Evolutionary conservation across 139 green algal species (phyloP).

Genomic region (Ettlia oleoabundans): DNA sequence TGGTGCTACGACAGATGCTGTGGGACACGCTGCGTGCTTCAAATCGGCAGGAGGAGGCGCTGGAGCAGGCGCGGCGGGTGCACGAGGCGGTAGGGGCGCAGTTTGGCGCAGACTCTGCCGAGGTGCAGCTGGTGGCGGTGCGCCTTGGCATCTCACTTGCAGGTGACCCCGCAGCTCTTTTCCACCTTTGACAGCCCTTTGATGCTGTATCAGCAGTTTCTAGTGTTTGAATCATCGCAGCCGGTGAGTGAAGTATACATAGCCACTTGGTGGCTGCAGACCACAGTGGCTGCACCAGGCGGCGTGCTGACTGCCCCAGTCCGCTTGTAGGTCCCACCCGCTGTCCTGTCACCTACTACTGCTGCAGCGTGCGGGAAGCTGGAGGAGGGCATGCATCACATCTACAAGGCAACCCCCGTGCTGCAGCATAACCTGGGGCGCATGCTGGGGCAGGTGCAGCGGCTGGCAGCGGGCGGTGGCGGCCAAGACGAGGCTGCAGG

Average conservation of each 20-base stretch:
- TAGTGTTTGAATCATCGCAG: too few relatives aligned
- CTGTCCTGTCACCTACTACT: too few relatives aligned
- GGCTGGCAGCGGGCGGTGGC: not conserved
- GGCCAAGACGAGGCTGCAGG: not conserved
- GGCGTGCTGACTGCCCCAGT: too few relatives aligned
- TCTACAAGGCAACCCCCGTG: not conserved
- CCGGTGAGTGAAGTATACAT: too few relatives aligned
- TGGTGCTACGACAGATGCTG: conserved; percentile 24
- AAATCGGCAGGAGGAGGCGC: conserved; percentile 3
- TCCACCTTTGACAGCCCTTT: too few relatives aligned
- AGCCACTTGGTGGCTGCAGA: too few relatives aligned
- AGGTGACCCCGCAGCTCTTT: too few relatives aligned
- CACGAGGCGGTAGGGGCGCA: not conserved
- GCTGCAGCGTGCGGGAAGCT: not conserved
- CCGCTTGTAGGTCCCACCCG: too few relatives aligned
- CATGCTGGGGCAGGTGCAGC: not conserved
- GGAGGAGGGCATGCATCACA: not conserved
- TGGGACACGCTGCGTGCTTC: conserved; percentile 1
- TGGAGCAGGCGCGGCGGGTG: not conserved
- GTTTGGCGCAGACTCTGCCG: not conserved
- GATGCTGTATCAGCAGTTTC: too few relatives aligned
- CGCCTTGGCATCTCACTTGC: conserved; percentile 23
- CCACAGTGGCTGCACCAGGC: too few relatives aligned
- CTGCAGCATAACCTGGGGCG: conserved; percentile 12
- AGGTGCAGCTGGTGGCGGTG: conserved; percentile 21